Evolutionary conservation across 148 eudicot genomes (phyloP).

Genomic region (Fallopia convolvulus): DNA sequence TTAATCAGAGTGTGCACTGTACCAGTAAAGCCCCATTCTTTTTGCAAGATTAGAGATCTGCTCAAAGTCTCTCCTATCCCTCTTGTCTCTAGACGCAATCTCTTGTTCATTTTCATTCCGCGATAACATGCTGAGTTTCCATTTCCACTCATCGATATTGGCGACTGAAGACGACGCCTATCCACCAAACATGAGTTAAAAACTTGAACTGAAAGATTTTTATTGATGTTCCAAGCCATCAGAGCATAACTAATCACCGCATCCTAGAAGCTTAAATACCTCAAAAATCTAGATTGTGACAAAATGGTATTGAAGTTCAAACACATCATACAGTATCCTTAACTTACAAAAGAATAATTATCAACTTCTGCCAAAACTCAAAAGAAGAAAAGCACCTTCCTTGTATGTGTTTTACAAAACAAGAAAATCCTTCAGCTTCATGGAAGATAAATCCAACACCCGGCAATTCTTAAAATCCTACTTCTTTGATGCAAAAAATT

Average conservation of each 20-base stretch:
- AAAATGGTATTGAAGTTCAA: background rate
- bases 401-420: background rate
- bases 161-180: slow-evolving; percentile 95
- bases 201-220: slow-evolving; percentile 4
- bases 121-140: slow-evolving; percentile 86
- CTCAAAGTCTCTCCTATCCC: slow-evolving; percentile 85
- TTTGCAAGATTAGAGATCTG: slow-evolving; percentile 91
- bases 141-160: slow-evolving; percentile 97
- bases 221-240: background rate
- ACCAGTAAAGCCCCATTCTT: slow-evolving; percentile 95
- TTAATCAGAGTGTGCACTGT: slow-evolving; percentile 15
- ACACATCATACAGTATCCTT: background rate
- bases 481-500: background rate
- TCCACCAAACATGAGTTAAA: slow-evolving; percentile 12
- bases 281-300: background rate
- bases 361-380: background rate
- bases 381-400: background rate
- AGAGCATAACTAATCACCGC: background rate
- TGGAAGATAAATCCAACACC: background rate
- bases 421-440: background rate
- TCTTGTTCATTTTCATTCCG: slow-evolving; percentile 79
- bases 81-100: slow-evolving; percentile 80
- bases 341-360: background rate
- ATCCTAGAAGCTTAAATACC: background rate
- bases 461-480: background rate